phyloP scores from a whole-genome alignment of 1,284 basidiomycete genomes.

The Microbotryomycetes sp. region DNA sequence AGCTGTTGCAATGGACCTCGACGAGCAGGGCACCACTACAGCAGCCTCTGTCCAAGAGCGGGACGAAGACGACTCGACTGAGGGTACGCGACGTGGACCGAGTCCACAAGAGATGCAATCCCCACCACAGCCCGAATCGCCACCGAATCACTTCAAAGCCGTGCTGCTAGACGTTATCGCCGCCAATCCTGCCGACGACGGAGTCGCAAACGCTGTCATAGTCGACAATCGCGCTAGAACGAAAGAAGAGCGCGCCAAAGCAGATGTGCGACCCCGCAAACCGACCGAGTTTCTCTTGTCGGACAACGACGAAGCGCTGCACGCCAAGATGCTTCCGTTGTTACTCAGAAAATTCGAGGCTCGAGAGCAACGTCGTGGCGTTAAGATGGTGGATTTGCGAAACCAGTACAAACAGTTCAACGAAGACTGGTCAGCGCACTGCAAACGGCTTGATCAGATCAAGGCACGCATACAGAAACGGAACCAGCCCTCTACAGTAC shows the following conservation, averaged over 20 bases:
- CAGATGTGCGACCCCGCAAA: neutral
- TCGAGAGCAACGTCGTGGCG: constrained; percentile 23
- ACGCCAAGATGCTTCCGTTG: constrained; percentile 18
- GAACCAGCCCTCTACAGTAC: constrained; percentile 2
- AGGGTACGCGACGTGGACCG: neutral
- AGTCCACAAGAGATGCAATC: neutral
- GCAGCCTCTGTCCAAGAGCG: neutral
- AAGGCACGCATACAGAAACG: constrained; percentile 22
- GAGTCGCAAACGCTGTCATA: neutral
- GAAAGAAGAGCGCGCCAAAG: neutral
- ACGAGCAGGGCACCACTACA: neutral
- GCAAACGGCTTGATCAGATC: constrained; percentile 30
- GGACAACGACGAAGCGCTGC: constrained; percentile 5
- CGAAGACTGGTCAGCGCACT: constrained; percentile 32
- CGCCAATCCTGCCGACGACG: neutral
- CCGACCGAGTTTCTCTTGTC: neutral
- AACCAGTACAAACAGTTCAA: constrained; percentile 27
- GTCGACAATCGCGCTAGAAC: neutral
- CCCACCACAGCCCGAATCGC: neutral
- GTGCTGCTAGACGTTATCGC: neutral
- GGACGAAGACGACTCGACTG: neutral
- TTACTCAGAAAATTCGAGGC: constrained; percentile 17
- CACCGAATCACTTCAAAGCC: neutral
- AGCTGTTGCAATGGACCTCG: neutral
- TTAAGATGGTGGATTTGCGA: constrained; percentile 28